Evolutionary conservation across 2,329 filamentous ascomycete genomes (phyloP).

Genomic region (Diaporthe ilicicola): DNA sequence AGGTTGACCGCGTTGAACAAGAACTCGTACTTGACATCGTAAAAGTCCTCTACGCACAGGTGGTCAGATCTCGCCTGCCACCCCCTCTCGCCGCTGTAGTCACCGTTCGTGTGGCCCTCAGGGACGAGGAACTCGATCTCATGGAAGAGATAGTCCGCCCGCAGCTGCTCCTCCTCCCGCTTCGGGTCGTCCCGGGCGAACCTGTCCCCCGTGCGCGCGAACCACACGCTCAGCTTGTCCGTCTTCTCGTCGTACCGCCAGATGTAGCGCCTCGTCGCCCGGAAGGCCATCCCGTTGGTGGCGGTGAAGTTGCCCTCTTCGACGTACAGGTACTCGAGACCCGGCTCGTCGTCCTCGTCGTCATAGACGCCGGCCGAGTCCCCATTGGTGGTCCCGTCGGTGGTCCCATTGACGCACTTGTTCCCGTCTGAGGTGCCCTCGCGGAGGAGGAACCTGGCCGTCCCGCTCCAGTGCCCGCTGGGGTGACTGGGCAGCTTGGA

Average conservation of each 20-base stretch:
- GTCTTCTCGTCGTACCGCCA: conserved; percentile 72
- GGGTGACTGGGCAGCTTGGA: conserved; percentile 66
- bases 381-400: neutral
- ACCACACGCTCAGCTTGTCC: conserved; percentile 77
- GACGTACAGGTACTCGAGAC: conserved; percentile 72
- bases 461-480: conserved; percentile 71
- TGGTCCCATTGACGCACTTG: conserved; percentile 40
- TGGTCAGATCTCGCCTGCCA: conserved; percentile 75
- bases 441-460: conserved; percentile 70
- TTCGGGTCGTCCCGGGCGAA: conserved; percentile 76
- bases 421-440: conserved; percentile 64
- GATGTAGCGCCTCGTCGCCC: conserved; percentile 72
- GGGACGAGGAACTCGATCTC: conserved; percentile 68
- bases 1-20: conserved; percentile 66
- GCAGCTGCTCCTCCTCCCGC: conserved; percentile 70
- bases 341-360: conserved; percentile 44
- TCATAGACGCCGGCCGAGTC: conserved; percentile 7
- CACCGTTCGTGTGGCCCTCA: conserved; percentile 35
- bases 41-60: conserved; percentile 76
- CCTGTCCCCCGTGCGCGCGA: conserved; percentile 70
- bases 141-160: conserved; percentile 79
- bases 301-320: conserved; percentile 73
- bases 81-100: conserved; percentile 47
- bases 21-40: conserved; percentile 76
- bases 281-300: conserved; percentile 63